Base-by-base conservation (phyloP, 2,329 filamentous ascomycete genomes). In the Kalaharituber pfeilii region DNA sequence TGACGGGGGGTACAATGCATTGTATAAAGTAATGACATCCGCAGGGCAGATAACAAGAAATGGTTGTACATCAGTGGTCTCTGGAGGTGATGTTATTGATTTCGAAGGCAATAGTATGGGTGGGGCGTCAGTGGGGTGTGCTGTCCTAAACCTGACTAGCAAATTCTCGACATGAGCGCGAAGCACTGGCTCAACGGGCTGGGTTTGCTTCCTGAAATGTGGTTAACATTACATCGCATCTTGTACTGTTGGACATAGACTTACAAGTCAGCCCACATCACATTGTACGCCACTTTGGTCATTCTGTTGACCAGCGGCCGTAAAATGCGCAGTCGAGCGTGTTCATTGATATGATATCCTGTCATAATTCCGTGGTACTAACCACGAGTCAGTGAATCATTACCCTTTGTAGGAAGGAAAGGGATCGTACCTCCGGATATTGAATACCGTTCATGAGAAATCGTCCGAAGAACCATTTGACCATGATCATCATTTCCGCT, bases 341-440 rank as follows among this genome's bases (percentile, higher is more conserved):
- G 86, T 62, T 93, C 86, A 50, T 84, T 88, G 63, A 96, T 86
- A 69, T 94, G 86, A 67, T 94, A 89, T 63, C 94, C 86, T 54
- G 86, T 77, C 72, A 96, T 81, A 71, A 84, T 78, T 53, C 79
- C 78, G 61, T 79, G 75, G 52, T 75, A 67, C 66, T 68, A 52
- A 27, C 27, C 53, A 8, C 42, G 25, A 45, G 55, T 64, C 59
- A 66, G 57, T n/a, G 8, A 44, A 22, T n/a, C n/a, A n/a, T n/a
- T n/a, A n/a, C n/a, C n/a, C n/a, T n/a, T 52, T 55, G 57, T 51
- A 3, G 50, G 22, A 47, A 15, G 49, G 47, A 55, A 39, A 33
- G 24, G 15, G 64, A 62, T 60, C 65, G 62, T 74, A 79, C 87
- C 75, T 98, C 91, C 9, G 91, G 91, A 64, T 91, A 84, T 49